phyloP scores from a whole-genome alignment of 2,329 filamentous ascomycete genomes.

The Neobulgaria alba region DNA sequence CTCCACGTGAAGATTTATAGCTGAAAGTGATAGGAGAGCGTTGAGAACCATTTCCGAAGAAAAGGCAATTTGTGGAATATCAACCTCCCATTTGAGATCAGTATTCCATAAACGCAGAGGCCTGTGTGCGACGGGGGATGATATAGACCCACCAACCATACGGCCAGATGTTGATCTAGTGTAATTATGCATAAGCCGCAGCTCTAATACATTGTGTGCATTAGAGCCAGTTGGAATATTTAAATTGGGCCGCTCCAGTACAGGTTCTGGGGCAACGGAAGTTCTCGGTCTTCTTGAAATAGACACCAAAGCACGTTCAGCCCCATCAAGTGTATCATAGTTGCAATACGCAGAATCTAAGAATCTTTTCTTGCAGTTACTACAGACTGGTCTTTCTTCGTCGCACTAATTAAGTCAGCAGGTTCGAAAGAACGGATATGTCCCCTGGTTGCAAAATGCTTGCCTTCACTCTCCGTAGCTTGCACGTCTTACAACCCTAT shows the following conservation, averaged over 20 bases:
- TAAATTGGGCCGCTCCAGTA: not conserved
- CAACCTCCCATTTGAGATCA: slow-evolving; percentile 9
- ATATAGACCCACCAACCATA: slow-evolving; percentile 5
- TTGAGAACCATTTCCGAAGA: slow-evolving; percentile 11
- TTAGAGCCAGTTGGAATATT: too few species aligned
- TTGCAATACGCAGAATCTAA: too few species aligned
- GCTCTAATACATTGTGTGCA: not conserved
- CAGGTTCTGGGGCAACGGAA: not conserved
- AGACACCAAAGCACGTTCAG: too few species aligned
- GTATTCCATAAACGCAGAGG: not conserved
- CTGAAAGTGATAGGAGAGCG: slow-evolving; percentile 11
- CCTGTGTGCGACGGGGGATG: too few species aligned
- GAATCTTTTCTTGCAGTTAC: not conserved
- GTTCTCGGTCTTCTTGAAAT: not conserved
- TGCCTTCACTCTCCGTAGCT: not conserved
- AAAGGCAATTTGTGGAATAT: slow-evolving; percentile 15
- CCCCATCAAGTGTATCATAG: too few species aligned
- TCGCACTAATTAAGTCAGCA: too few species aligned
- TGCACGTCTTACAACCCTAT: not conserved
- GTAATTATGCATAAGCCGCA: slow-evolving; percentile 2
- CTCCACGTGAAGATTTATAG: too few species aligned
- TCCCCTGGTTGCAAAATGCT: not conserved
- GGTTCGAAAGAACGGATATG: not conserved
- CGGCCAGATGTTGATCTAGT: slow-evolving; percentile 5
- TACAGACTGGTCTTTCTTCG: not conserved